phyloP scores from a whole-genome alignment of 306 rosid genomes.

The Ammopiptanthus mongolicus region DNA sequence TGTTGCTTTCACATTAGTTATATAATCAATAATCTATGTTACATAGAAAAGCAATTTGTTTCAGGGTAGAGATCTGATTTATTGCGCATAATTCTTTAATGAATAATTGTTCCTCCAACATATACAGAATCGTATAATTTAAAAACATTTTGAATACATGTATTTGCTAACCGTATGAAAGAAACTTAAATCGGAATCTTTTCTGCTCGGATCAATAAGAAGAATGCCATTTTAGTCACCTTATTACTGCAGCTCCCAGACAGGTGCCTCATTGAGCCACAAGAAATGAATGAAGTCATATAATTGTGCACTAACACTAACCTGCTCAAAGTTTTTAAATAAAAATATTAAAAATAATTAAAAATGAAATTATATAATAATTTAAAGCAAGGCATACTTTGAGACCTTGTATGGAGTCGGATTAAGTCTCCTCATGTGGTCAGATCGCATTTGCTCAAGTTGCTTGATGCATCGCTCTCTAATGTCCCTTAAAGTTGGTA shows the following conservation, averaged over 20 bases:
- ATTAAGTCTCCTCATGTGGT: conserved; percentile 82
- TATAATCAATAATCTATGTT: neutral
- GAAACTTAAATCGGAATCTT: neutral
- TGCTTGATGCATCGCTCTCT: conserved; percentile 70
- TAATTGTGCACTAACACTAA: conserved; percentile 79
- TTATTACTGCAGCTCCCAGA: conserved; percentile 77
- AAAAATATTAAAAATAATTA: neutral
- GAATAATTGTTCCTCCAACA: neutral
- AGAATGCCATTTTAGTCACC: neutral
- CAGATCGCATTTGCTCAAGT: conserved; percentile 66
- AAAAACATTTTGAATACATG: neutral
- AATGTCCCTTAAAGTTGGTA: conserved; percentile 63
- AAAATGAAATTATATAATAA: neutral
- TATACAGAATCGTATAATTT: neutral
- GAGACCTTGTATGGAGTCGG: conserved; percentile 80
- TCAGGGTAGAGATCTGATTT: neutral
- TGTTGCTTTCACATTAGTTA: neutral
- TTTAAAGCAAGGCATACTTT: neutral
- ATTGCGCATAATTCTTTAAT: neutral
- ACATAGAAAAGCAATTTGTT: neutral
- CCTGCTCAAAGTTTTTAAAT: conserved; percentile 39
- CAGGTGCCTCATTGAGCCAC: conserved; percentile 98
- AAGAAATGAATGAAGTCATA: conserved; percentile 90
- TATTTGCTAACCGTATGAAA: neutral
- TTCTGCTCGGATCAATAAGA: neutral